Percentiles rank a stretch among this genome's conserved stretches.
phyloP scores from a whole-genome alignment of 176 grass and related monocot genomes.

The Phoenix dactylifera region DNA sequence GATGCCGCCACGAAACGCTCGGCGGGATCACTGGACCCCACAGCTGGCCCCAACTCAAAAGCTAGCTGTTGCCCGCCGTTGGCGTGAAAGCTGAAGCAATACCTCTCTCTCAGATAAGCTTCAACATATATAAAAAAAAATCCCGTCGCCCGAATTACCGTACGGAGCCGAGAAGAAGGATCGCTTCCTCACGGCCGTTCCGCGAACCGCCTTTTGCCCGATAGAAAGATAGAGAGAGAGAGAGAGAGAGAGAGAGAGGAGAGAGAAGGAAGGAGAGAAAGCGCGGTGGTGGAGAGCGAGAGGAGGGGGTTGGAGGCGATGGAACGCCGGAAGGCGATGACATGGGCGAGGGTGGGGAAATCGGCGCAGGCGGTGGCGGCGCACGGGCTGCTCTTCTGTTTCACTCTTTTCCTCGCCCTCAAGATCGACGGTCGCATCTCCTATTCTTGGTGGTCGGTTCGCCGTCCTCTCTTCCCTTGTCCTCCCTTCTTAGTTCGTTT shows the following conservation, averaged over 20 bases:
- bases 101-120: neutral
- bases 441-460: conserved; percentile 77
- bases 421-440: conserved; percentile 48
- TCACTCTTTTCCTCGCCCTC: conserved; percentile 73
- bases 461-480: neutral
- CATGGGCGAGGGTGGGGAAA: conserved; percentile 78
- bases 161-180: too few species aligned
- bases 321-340: conserved; percentile 64
- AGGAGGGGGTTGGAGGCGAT: conserved; percentile 15
- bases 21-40: too few species aligned
- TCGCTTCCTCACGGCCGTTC: too few species aligned
- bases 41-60: neutral
- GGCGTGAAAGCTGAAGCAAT: conserved; percentile 17
- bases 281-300: neutral
- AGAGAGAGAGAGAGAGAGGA: too few species aligned
- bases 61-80: neutral
- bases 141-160: too few species aligned
- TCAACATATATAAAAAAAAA: too few species aligned
- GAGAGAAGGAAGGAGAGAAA: neutral
- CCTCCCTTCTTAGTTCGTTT: neutral
- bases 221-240: too few species aligned
- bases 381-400: conserved; percentile 77
- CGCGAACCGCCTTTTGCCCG: too few species aligned
- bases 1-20: too few species aligned
- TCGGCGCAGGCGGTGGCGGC: conserved; percentile 75